phyloP scores from a whole-genome alignment of 768 basidiomycete species.

The Pleurotus pulmonarius region DNA sequence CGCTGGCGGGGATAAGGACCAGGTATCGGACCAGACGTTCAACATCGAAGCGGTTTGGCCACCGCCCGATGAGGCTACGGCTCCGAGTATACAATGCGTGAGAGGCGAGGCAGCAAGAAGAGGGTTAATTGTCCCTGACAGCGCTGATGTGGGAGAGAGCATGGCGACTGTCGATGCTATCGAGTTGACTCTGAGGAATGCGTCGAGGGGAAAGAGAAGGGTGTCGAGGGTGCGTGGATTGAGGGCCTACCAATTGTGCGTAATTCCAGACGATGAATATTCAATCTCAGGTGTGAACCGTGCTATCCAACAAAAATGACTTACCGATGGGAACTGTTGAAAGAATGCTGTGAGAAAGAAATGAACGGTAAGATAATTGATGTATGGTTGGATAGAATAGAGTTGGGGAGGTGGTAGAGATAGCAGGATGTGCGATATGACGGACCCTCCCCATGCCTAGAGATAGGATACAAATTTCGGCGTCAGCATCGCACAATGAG shows the following conservation, averaged over 20 bases:
- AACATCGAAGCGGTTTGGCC: constrained; percentile 41
- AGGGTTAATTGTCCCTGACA: constrained; percentile 16
- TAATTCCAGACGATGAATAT: background rate
- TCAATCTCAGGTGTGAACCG: background rate
- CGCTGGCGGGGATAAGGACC: constrained; percentile 44
- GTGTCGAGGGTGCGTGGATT: constrained; percentile 30
- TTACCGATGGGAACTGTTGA: constrained; percentile 28
- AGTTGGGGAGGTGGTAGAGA: constrained; percentile 43
- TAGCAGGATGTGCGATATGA: constrained; percentile 40
- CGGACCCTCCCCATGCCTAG: constrained; percentile 46
- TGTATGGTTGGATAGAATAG: constrained; percentile 39
- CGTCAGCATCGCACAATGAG: no score
- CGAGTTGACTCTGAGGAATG: constrained; percentile 40
- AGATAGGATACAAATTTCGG: no score
- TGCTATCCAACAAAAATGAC: constrained; percentile 9
- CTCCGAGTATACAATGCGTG: constrained; percentile 45
- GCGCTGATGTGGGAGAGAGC: constrained; percentile 26
- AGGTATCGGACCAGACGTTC: constrained; percentile 36
- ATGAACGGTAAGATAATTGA: constrained; percentile 47
- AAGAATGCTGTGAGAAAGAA: constrained; percentile 40
- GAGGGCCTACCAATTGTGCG: constrained; percentile 4
- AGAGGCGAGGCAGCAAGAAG: constrained; percentile 35
- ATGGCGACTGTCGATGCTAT: constrained; percentile 28
- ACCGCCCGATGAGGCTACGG: constrained; percentile 43
- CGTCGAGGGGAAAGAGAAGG: constrained; percentile 46